Conservation (phyloP, 1,139 yeast species). For the Yamadazyma oceani region DNA sequence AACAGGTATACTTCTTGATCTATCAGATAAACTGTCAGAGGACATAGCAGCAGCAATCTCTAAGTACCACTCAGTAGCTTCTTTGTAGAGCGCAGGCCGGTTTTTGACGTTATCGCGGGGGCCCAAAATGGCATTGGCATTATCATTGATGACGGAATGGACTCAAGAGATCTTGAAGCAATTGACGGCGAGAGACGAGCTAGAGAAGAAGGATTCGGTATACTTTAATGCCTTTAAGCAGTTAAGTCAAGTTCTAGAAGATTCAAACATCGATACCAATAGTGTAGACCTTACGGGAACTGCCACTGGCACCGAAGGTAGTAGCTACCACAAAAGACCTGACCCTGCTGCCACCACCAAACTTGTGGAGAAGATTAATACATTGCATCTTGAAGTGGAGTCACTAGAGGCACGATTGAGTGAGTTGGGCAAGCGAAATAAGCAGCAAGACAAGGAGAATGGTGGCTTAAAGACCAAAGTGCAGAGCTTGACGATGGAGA, state of each 20-base stretch:
- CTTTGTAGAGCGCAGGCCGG: background rate
- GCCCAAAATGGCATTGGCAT: too few species aligned
- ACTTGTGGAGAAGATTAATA: constrained; percentile 26
- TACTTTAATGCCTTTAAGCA: constrained; percentile 37
- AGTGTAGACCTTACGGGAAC: constrained; percentile 1
- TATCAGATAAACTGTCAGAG: too few species aligned
- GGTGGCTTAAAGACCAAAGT: constrained; percentile 30
- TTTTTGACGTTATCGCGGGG: constrained; percentile 3
- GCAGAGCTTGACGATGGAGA: constrained; percentile 42
- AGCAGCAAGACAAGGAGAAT: constrained; percentile 22
- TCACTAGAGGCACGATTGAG: constrained; percentile 18
- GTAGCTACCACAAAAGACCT: background rate
- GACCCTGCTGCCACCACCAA: constrained; percentile 13
- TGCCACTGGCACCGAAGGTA: background rate
- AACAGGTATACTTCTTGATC: background rate
- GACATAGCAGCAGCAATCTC: too few species aligned
- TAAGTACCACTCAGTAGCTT: too few species aligned
- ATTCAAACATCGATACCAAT: constrained; percentile 1
- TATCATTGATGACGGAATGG: constrained; percentile 17
- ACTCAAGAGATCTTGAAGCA: constrained; percentile 24
- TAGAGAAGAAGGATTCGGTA: constrained; percentile 32
- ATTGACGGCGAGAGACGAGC: constrained; percentile 30
- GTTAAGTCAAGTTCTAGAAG: constrained; percentile 18
- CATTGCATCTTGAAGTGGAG: constrained; percentile 25
- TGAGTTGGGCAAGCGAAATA: constrained; percentile 15